Base-by-base conservation (phyloP, 148 eudicot species). In the Chenopodium formosanum region DNA sequence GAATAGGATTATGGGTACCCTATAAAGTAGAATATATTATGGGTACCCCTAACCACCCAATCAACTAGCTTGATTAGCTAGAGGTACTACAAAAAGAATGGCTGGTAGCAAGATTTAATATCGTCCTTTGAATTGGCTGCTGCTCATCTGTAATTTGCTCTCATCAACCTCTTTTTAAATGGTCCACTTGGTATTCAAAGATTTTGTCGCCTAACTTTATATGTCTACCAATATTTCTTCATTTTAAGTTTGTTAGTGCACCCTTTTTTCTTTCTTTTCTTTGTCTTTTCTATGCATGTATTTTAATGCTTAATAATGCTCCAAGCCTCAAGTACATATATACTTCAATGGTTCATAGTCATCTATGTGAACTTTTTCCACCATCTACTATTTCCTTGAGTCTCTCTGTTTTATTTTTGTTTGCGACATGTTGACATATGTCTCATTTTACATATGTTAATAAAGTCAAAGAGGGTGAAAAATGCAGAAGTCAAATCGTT, bases 1-100 rank as follows among this genome's bases (percentile, higher is more conserved):
- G 27, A 34, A 34, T 34, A 34, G 2, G 37, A 34, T 34, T 34
- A 37, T 37, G 44, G 1, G 44, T 37, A 37, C 44, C 44, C 44
- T 37, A 37, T 37, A 37, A 37, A 37, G 44, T 37, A 37, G 44
- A 37, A 37, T 37, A 37, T 37, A 37, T 37, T 37, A 37, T 5
- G 7, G 7, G 7, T 37, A 37, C 44, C 44, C 22, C 1, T 17
- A 60, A 56, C 62, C 62, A 17, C 22, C 62, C 62, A 56, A 56
- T 56, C 17, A 56, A 13, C 1, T 56, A 12, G 1, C 1, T 56
- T 56, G 44, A 56, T 50, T 1, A 48, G 60, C 44, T 4, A 4
- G 44, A 37, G 62, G 58, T 12, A 73, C 29, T 25, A 58, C 2
- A 44, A 74, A 83, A 83, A 79, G 82, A 74, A 83, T 74, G 85